A percentile compares a stretch with the other conserved stretches of the same genome.
Evolutionary conservation across 2,329 filamentous ascomycete genomes (phyloP).

Genomic region (Cladophialophora bantiana): DNA sequence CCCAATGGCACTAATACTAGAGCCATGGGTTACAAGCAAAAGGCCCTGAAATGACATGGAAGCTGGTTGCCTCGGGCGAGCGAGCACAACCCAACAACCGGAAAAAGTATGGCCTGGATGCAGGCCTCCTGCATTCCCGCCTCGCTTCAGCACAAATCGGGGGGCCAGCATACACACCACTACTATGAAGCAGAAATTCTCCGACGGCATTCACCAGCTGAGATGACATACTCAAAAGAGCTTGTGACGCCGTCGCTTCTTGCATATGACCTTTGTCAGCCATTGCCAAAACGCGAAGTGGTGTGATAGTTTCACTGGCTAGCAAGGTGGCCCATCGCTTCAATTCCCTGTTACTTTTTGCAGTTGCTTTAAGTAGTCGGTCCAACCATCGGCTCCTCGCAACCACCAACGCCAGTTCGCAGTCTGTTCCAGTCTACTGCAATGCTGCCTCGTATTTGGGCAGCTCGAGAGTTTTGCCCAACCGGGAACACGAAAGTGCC

Average conservation of each 20-base stretch:
- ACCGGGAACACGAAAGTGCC: conserved; percentile 10
- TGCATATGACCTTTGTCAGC: conserved; percentile 6
- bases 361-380: not conserved
- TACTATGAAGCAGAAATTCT: conserved; percentile 17
- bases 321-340: not conserved
- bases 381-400: not conserved
- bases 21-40: not conserved
- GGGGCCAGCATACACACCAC: not conserved
- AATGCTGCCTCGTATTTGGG: conserved; percentile 14
- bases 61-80: conserved; percentile 4
- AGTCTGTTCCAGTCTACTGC: not conserved
- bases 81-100: conserved; percentile 8
- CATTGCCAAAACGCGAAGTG: not conserved
- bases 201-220: conserved; percentile 11
- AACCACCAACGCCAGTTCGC: not conserved
- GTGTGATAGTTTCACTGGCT: not conserved
- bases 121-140: conserved; percentile 27
- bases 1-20: not conserved
- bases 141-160: conserved; percentile 17
- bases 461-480: conserved; percentile 6
- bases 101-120: conserved; percentile 7
- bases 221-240: conserved; percentile 6
- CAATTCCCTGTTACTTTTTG: not conserved
- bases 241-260: conserved; percentile 1
- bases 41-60: conserved; percentile 2